Conservation (phyloP, 176 grass and related monocot genomes). For the Carex cristatella region DNA sequence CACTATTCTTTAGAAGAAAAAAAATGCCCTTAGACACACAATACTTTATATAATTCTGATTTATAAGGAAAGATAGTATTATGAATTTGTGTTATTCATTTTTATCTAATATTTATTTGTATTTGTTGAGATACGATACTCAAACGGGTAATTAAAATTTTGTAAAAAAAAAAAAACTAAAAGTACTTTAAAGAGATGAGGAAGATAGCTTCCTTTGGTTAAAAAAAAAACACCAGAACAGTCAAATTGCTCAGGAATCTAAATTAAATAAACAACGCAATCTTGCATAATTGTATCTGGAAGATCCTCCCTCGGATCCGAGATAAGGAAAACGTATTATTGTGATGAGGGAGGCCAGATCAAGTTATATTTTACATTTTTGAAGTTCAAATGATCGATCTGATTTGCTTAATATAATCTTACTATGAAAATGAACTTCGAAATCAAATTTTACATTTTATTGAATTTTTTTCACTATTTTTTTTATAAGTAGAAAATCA, state of each 20-base stretch:
- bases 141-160: background rate
- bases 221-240: background rate
- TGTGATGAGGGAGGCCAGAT: too few species aligned
- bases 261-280: background rate
- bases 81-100: background rate
- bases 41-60: background rate
- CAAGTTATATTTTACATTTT: too few species aligned
- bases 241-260: background rate
- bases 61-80: background rate
- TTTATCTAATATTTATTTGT: background rate
- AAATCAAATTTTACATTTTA: too few species aligned
- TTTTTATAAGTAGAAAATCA: too few species aligned
- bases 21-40: background rate
- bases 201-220: background rate
- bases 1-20: too few species aligned
- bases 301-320: background rate
- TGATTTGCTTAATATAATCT: too few species aligned
- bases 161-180: background rate
- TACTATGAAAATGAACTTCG: too few species aligned
- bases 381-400: too few species aligned
- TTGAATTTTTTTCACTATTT: too few species aligned
- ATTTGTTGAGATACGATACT: background rate
- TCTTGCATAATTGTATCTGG: background rate
- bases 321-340: background rate
- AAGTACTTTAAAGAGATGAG: too few species aligned